Evolutionary conservation across 441 rosid genomes (phyloP).

Genomic region (Gossypium lobatum): DNA sequence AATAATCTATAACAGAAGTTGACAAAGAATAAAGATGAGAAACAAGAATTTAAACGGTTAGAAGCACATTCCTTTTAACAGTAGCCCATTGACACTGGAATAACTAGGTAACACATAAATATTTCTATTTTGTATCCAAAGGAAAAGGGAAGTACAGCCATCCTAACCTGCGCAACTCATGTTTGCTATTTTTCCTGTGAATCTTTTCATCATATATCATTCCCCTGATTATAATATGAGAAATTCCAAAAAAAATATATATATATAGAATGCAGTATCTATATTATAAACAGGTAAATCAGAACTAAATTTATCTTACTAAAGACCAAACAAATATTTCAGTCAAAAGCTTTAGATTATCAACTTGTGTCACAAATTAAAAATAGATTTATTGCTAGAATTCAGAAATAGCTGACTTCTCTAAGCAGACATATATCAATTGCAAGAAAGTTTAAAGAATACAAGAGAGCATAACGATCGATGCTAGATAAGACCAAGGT

Average conservation of each 20-base stretch:
- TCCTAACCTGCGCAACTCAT: background rate
- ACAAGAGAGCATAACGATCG: background rate
- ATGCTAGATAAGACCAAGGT: background rate
- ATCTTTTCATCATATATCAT: background rate
- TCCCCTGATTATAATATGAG: background rate
- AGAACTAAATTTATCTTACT: background rate
- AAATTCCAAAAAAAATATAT: background rate
- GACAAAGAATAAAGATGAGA: background rate
- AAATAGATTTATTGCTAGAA: background rate
- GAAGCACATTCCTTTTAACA: background rate
- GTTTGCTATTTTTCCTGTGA: background rate
- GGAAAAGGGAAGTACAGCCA: background rate
- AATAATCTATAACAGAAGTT: background rate
- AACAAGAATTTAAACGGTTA: background rate
- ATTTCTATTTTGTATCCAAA: conserved; percentile 1
- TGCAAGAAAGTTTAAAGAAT: background rate
- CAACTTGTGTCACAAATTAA: background rate
- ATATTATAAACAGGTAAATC: background rate
- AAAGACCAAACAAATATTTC: background rate
- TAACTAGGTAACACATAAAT: background rate
- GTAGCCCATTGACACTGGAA: background rate
- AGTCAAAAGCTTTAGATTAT: background rate
- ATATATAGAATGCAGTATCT: background rate
- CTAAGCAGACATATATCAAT: background rate
- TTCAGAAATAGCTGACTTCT: background rate